Evolutionary conservation across 2,329 filamentous ascomycete species (phyloP).

Genomic region (Nemania sp.): DNA sequence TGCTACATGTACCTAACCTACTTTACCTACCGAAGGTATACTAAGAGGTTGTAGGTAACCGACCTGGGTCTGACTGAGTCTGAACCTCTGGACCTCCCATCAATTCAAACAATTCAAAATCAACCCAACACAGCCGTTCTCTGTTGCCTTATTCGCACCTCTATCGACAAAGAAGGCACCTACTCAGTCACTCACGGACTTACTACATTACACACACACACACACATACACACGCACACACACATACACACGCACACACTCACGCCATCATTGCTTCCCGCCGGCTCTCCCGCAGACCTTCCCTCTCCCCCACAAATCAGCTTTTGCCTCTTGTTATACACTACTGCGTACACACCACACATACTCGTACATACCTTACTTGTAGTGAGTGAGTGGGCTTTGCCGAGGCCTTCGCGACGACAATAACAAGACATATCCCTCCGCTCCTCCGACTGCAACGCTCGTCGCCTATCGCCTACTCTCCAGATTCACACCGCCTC

Average conservation of each 20-base stretch:
- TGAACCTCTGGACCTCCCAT: conserved; percentile 5
- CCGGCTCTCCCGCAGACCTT: not conserved
- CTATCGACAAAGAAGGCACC: not conserved
- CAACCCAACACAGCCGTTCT: conserved; percentile 1
- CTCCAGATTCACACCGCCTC: conserved; percentile 10
- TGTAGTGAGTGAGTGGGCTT: not conserved
- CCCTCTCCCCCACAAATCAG: conserved; percentile 7
- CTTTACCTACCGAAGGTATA: not conserved
- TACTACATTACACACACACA: no score
- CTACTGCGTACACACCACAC: no score
- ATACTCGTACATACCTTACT: no score
- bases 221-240: no score
- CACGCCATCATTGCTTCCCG: not conserved
- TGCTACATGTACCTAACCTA: no score
- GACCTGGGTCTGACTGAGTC: conserved; percentile 8
- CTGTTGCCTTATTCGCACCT: conserved; percentile 1
- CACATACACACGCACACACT: no score
- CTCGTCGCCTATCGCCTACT: not conserved
- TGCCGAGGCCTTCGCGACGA: conserved; percentile 4
- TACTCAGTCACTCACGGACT: no score
- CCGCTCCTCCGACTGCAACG: not conserved
- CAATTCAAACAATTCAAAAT: conserved; percentile 1
- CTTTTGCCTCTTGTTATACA: not conserved
- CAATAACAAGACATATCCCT: not conserved
- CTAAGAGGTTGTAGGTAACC: conserved; percentile 1